Evolutionary conservation across 306 rosid genomes (phyloP).

Genomic region (Calophaca sinica): DNA sequence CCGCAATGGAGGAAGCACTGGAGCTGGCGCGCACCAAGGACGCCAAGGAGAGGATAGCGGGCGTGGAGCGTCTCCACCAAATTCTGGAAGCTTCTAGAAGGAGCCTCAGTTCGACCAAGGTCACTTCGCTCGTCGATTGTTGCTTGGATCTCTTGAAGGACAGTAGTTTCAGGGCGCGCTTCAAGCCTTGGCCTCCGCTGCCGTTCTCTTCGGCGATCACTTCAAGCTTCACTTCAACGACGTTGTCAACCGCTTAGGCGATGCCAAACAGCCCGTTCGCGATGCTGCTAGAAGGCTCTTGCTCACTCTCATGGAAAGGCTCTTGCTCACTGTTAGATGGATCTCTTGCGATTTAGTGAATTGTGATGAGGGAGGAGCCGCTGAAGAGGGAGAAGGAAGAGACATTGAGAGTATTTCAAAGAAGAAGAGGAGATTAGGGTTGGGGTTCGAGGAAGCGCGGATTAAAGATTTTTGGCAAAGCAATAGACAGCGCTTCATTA

Average conservation of each 20-base stretch:
- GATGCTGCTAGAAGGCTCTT: slow-evolving; percentile 78
- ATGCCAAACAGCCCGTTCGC: slow-evolving; percentile 92
- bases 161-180: slow-evolving; percentile 95
- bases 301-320: slow-evolving; percentile 71
- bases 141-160: slow-evolving; percentile 98
- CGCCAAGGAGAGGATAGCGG: too few relatives aligned
- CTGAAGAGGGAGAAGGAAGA: too few relatives aligned
- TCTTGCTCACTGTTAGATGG: slow-evolving; percentile 88
- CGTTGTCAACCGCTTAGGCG: slow-evolving; percentile 91
- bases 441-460: too few relatives aligned
- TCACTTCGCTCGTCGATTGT: slow-evolving; percentile 78
- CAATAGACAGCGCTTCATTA: too few relatives aligned
- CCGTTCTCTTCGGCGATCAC: slow-evolving; percentile 91
- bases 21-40: too few relatives aligned
- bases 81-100: too few relatives aligned
- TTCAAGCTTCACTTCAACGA: slow-evolving; percentile 92
- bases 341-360: slow-evolving; percentile 36
- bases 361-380: not conserved
- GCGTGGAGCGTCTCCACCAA: too few relatives aligned
- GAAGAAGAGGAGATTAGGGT: too few relatives aligned
- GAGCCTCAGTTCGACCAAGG: slow-evolving; percentile 72
- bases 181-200: slow-evolving; percentile 96
- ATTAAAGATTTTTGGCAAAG: too few relatives aligned
- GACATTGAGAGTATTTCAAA: too few relatives aligned
- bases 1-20: not conserved